Conservation (phyloP, 768 basidiomycete species). For the Phlebiopsis gigantea region DNA sequence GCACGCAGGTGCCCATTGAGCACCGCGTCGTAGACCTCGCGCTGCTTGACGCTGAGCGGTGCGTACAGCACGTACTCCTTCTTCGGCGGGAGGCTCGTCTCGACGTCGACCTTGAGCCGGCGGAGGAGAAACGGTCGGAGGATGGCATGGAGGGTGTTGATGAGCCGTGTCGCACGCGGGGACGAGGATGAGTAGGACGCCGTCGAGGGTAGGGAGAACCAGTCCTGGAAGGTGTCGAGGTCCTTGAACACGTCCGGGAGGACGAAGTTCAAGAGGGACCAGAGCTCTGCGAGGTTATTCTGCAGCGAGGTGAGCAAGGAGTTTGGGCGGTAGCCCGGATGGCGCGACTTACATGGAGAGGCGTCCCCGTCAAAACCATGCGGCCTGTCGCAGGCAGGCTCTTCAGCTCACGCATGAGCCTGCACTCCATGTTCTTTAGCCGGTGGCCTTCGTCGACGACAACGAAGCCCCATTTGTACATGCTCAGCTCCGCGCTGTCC, state of each 20-base stretch:
- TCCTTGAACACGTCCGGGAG: constrained; percentile 92
- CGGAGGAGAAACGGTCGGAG: constrained; percentile 94
- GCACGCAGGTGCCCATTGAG: constrained; percentile 65
- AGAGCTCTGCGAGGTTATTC: constrained; percentile 94
- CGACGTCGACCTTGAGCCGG: constrained; percentile 87
- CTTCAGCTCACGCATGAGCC: constrained; percentile 87
- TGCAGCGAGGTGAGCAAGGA: constrained; percentile 27
- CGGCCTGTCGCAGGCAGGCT: constrained; percentile 78
- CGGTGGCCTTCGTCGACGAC: constrained; percentile 96
- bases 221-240: constrained; percentile 84
- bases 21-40: constrained; percentile 80
- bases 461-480: constrained; percentile 83
- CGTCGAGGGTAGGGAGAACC: constrained; percentile 75
- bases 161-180: constrained; percentile 58
- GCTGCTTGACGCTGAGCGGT: constrained; percentile 76
- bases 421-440: constrained; percentile 91
- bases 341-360: constrained; percentile 70
- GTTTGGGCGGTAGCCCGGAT: not conserved
- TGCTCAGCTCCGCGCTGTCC: constrained; percentile 59
- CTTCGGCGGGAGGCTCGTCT: constrained; percentile 73
- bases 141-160: constrained; percentile 80
- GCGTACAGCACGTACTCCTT: constrained; percentile 95
- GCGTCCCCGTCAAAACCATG: constrained; percentile 94
- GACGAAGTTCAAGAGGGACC: constrained; percentile 94
- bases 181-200: constrained; percentile 40